These are phyloP conservation scores for Lentinus tigrinus DNA, from an alignment of 768 basidiomycete genomes.

Conservation along the genomic window DNA sequence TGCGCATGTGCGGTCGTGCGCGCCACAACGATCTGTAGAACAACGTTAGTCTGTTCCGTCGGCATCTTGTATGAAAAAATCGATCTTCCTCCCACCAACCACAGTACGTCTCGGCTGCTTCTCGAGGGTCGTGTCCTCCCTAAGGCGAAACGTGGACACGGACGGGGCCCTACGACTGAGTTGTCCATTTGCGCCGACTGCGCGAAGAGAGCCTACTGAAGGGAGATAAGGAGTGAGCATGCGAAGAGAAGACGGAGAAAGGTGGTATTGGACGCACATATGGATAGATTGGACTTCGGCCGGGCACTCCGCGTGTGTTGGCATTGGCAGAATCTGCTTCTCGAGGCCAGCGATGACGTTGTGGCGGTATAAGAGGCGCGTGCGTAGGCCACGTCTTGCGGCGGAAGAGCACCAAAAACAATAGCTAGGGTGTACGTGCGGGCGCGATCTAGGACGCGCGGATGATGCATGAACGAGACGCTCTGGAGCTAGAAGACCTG, in stretches of 20 bases:
- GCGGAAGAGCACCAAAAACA: background rate
- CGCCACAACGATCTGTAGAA: background rate
- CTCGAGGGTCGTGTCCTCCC: background rate
- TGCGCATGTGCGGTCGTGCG: no score
- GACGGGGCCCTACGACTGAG: background rate
- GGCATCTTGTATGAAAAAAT: background rate
- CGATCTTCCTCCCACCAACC: background rate
- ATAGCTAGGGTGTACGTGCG: background rate
- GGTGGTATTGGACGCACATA: background rate
- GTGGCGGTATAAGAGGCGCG: background rate
- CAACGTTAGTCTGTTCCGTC: background rate
- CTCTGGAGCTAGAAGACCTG: no score
- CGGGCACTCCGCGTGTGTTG: background rate
- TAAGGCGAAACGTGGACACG: background rate
- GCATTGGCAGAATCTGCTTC: background rate
- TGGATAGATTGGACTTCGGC: constrained; percentile 13
- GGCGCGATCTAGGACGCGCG: background rate
- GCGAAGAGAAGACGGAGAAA: background rate
- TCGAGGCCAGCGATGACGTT: background rate
- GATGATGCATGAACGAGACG: background rate
- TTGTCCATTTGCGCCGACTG: background rate
- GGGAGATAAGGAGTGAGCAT: background rate
- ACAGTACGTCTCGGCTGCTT: background rate
- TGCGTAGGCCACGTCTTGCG: background rate
- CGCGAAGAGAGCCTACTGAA: background rate